phyloP scores from a whole-genome alignment of 169 alveolate genomes.

The Plasmodium vinckei region DNA sequence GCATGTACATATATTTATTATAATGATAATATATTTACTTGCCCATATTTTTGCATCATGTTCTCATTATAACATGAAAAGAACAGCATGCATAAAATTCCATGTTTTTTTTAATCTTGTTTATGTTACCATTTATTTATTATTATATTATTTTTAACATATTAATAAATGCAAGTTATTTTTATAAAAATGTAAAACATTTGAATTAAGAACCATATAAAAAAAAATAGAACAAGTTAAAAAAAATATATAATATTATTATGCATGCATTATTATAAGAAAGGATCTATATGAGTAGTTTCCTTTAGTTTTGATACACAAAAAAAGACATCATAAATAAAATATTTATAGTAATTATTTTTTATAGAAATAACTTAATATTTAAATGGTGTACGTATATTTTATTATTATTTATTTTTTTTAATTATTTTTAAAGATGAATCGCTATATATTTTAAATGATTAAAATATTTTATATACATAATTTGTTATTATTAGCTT shows the following conservation, averaged over 20 bases:
- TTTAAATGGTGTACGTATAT: constrained; percentile 1
- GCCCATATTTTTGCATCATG: background rate
- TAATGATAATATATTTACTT: background rate
- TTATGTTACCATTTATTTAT: background rate
- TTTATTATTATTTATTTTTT: constrained; percentile 1
- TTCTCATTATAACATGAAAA: background rate
- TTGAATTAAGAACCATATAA: constrained; percentile 6
- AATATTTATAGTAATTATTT: background rate
- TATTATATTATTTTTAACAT: background rate
- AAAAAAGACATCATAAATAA: too few relatives aligned
- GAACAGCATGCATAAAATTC: background rate
- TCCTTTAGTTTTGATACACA: background rate
- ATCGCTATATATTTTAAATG: constrained; percentile 9
- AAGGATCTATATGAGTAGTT: background rate
- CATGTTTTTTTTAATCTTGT: background rate
- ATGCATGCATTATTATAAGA: constrained; percentile 35
- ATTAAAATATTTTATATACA: constrained; percentile 4
- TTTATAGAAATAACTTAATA: constrained; percentile 12
- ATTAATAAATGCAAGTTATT: background rate
- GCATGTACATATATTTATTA: constrained; percentile 8
- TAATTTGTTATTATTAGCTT: background rate
- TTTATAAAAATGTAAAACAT: constrained; percentile 4
- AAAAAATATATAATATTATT: constrained; percentile 6
- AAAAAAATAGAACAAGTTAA: constrained; percentile 12
- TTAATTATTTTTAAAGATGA: background rate